phyloP scores from a whole-genome alignment of 192 early-diverging fungal species.

The Powellomyces hirtus region DNA sequence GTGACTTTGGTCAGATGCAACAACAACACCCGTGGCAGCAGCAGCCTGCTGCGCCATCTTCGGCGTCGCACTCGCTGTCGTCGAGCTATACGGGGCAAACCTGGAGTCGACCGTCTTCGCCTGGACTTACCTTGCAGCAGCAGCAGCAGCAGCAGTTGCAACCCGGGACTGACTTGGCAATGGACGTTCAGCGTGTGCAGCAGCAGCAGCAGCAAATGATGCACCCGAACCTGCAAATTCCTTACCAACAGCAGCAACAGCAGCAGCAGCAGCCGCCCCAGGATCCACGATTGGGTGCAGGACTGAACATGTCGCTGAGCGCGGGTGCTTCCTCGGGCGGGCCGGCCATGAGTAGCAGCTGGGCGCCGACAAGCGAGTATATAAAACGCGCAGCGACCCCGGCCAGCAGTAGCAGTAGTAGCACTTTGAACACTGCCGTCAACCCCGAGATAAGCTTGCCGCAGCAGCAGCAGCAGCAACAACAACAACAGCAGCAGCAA shows the following conservation, averaged over 20 bases:
- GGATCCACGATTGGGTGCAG: not conserved
- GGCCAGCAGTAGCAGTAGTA: too few relatives aligned
- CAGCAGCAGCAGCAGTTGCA: too few relatives aligned
- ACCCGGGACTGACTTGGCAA: too few relatives aligned
- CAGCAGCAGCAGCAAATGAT: not conserved
- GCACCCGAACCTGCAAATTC: too few relatives aligned
- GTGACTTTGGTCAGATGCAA: too few relatives aligned
- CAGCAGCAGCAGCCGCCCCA: too few relatives aligned
- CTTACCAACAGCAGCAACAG: too few relatives aligned
- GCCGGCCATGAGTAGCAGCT: not conserved
- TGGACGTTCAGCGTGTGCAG: not conserved
- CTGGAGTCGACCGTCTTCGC: not conserved
- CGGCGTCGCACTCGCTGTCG: not conserved
- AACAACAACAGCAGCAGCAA: slow-evolving; percentile 7
- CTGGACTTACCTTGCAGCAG: too few relatives aligned
- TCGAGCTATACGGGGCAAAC: not conserved
- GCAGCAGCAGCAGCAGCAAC: not conserved
- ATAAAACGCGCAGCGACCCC: not conserved
- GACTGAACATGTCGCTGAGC: not conserved
- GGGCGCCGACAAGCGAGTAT: not conserved
- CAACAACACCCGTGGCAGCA: not conserved
- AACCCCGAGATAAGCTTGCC: too few relatives aligned
- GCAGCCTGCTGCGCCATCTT: not conserved
- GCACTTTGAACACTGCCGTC: too few relatives aligned
- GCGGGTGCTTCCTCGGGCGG: not conserved